Percentiles rank a stretch among this genome's conserved stretches.
These are phyloP conservation scores for Clitopilus hobsonii DNA, from an alignment of 768 basidiomycete species.

Conservation along the genomic window DNA sequence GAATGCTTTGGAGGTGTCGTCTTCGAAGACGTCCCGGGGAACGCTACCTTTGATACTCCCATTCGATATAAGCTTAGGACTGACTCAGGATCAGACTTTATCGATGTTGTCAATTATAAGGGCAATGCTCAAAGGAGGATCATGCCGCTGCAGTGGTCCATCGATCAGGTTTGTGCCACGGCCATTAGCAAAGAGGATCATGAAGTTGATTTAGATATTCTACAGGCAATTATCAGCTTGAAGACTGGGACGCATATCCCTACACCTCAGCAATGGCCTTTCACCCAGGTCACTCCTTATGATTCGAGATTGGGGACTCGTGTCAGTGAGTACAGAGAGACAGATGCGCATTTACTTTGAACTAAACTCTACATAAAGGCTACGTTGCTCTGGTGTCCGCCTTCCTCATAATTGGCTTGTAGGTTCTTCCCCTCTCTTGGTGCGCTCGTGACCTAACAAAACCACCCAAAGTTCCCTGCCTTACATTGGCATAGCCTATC, in stretches of 20 bases:
- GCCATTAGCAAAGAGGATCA: neutral
- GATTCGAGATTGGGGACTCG: slow-evolving; percentile 41
- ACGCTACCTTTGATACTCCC: slow-evolving; percentile 15
- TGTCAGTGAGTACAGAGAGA: slow-evolving; percentile 30
- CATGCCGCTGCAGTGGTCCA: slow-evolving; percentile 56
- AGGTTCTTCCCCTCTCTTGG: slow-evolving; percentile 9
- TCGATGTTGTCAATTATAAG: slow-evolving; percentile 49
- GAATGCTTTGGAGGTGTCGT: slow-evolving; percentile 52
- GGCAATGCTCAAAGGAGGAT: slow-evolving; percentile 50
- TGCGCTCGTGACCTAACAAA: neutral
- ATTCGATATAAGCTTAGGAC: slow-evolving; percentile 53
- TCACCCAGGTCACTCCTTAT: slow-evolving; percentile 46
- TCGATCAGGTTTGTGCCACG: slow-evolving; percentile 48
- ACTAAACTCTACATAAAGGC: neutral
- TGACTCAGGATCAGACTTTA: slow-evolving; percentile 45
- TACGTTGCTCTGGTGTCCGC: neutral
- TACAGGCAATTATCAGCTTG: slow-evolving; percentile 56
- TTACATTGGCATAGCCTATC: slow-evolving; percentile 58
- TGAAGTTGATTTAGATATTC: neutral
- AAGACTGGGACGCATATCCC: slow-evolving; percentile 38
- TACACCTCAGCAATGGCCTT: slow-evolving; percentile 55
- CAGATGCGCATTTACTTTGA: neutral
- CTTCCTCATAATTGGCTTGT: slow-evolving; percentile 49
- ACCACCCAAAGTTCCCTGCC: slow-evolving; percentile 39
- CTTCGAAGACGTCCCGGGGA: slow-evolving; percentile 40